phyloP scores from a whole-genome alignment of 306 rosid genomes.

The Crotalaria pallida region DNA sequence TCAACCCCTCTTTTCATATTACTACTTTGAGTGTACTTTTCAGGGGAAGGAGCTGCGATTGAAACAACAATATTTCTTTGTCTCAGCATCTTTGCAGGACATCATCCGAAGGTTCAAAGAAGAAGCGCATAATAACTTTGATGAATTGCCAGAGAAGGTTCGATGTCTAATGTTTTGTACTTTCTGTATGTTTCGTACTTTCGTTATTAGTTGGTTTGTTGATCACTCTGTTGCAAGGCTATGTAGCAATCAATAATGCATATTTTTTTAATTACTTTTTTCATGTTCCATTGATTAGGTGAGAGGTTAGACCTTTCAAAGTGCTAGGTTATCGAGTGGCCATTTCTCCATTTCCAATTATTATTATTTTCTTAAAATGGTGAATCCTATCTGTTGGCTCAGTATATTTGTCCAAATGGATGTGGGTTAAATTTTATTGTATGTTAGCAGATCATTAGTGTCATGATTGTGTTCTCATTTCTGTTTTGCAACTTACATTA shows the following conservation, averaged over 20 bases:
- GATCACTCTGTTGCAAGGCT: conserved; percentile 12
- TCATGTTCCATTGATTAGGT: not conserved
- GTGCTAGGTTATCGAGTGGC: not conserved
- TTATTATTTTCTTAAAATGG: not conserved
- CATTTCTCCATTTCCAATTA: not conserved
- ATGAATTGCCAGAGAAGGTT: conserved; percentile 68
- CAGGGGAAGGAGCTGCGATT: conserved; percentile 77
- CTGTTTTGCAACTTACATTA: conserved; percentile 9
- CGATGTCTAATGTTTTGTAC: conserved; percentile 15
- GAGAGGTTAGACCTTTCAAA: not conserved
- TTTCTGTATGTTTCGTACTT: not conserved
- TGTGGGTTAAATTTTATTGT: not conserved
- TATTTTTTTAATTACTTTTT: not conserved
- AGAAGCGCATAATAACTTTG: conserved; percentile 52
- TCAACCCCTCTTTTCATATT: conserved; percentile 1
- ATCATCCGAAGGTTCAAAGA: conserved; percentile 73
- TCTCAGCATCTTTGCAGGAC: conserved; percentile 70
- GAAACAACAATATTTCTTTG: conserved; percentile 72
- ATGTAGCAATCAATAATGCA: conserved; percentile 2
- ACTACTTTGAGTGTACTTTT: conserved; percentile 10
- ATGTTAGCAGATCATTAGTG: not conserved
- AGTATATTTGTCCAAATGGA: conserved; percentile 8
- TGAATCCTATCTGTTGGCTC: conserved; percentile 2
- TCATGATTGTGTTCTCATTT: conserved; percentile 16
- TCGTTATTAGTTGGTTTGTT: conserved; percentile 18